phyloP scores from a whole-genome alignment of 1,284 basidiomycete species.

The Schizopora paradoxa region DNA sequence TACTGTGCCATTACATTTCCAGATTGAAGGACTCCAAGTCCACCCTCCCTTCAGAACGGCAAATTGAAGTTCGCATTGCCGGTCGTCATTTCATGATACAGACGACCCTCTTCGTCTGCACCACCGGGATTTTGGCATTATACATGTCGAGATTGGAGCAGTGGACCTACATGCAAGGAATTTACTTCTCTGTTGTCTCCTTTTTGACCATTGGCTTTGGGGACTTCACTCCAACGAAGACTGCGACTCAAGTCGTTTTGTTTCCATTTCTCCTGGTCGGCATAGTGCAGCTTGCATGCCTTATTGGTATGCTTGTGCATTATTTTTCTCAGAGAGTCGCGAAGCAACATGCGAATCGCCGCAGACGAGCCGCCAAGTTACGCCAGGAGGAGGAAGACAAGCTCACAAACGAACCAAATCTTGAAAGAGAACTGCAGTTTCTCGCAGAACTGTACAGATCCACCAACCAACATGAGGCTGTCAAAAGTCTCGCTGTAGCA shows the following conservation, averaged over 20 bases:
- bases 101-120: constrained; percentile 31
- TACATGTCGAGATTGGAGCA: constrained; percentile 21
- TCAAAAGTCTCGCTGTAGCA: constrained; percentile 4
- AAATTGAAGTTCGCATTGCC: constrained; percentile 26
- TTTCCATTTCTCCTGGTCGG: constrained; percentile 56
- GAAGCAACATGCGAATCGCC: constrained; percentile 4
- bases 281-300: constrained; percentile 47
- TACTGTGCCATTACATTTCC: constrained; percentile 31
- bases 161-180: constrained; percentile 31
- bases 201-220: constrained; percentile 80
- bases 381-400: constrained; percentile 14
- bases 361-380: constrained; percentile 5
- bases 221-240: constrained; percentile 54
- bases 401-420: constrained; percentile 5
- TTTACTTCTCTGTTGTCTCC: constrained; percentile 67
- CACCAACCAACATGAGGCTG: constrained; percentile 1
- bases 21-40: constrained; percentile 7
- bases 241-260: constrained; percentile 49
- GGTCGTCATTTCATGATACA: constrained; percentile 37
- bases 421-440: constrained; percentile 15
- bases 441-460: constrained; percentile 7
- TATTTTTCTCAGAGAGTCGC: constrained; percentile 12
- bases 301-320: constrained; percentile 15
- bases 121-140: constrained; percentile 25
- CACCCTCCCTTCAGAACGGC: no score